Evolutionary conservation across 768 basidiomycete genomes (phyloP), one percentile per base, ranked within the genome.

Genomic region (Dioszegia hungarica): DNA sequence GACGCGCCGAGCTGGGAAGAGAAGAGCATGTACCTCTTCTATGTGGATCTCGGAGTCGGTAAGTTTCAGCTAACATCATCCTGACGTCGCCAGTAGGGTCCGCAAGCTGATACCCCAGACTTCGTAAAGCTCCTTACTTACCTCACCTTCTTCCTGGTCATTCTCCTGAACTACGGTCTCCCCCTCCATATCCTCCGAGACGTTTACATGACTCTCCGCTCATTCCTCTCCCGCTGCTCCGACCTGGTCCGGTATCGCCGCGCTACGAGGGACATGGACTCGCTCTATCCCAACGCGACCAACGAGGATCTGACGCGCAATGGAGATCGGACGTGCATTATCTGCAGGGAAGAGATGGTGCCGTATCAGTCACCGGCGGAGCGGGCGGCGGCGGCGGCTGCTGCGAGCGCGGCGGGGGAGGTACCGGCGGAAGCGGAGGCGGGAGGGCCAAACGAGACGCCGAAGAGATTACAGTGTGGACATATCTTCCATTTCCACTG

Each of bases 401-500:
- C 55, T 19, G 54, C 27, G 6, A 12, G 17, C 47, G 41, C 49
- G 6, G 49, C 24, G 41, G 44, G 29, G 36, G 38, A 36, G 22
- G 33, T 10, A 44, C 49, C 56, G 15, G 43, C 36, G 44, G 53
- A 74, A 51, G 29, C 64, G 60, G 34, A 22, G n/a, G 50, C 57
- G 94, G 93, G 71, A 84, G 89, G 89, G 11, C 89, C 90, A 9
- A 97, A 97, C 69, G 90, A 89, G 52, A 93, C 92, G 14, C 93
- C 94, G 1, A 99, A 99, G 79, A 93, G 90, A 73, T 80, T 99
- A 22, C 90, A 88, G 9, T 99, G 95, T 77, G 93, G 93, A 0
- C 95, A 99, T 75, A 85, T 95, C 39, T 99, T 99, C 79, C 95
- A 99, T 77, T 94, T 97, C 75, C 86, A 97, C 70, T 99, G 95